Evolutionary conservation across 768 basidiomycete genomes (phyloP), one percentile per base, ranked within the genome.

Genomic region (Kwoniella bestiolae): DNA sequence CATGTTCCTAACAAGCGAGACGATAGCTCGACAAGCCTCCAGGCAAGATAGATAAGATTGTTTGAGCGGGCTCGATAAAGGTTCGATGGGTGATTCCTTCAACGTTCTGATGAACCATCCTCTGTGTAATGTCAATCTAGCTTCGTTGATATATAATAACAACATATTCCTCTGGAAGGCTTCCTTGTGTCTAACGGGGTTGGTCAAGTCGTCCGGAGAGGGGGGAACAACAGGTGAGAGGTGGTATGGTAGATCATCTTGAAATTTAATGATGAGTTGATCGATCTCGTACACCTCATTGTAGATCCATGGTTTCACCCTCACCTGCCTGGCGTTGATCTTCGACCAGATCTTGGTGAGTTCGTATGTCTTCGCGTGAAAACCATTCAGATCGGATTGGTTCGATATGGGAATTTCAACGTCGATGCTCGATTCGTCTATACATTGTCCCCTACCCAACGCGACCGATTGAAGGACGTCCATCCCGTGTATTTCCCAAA

Each of bases 401-500:
- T 31, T 65, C 25, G 60, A 60, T n/a, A 61, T 41, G 2, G 68
- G 68, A 3, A 70, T 51, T 25, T 49, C 44, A 31, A 65, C 66
- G 35, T 70, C 68, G 44, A 70, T 66, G 14, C 41, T 32, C 9
- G 46, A 50, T 35, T 63, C 65, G 2, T 60, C 41, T 57, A 70
- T 70, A 53, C 65, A 66, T 23, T 60, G 59, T 2, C 65, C 65
- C 5, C 68, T 34, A n/a, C 68, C 68, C 16, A 70, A 56, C 4
- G 65, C 65, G 49, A 66, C 53, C 0, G 35, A 47, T 25, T 58
- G 56, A n/a, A 68, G 57, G 5, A 70, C 68, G 34, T 70, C 68
- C 41, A 59, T 66, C 0, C 60, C 61, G 28, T 70, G 68, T 9
- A 67, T 64, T 47, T 71, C 69, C 69, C 69, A 71, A 47, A 71